phyloP scores from a whole-genome alignment of 306 rosid genomes.

The Chamaecrista fasciculata region DNA sequence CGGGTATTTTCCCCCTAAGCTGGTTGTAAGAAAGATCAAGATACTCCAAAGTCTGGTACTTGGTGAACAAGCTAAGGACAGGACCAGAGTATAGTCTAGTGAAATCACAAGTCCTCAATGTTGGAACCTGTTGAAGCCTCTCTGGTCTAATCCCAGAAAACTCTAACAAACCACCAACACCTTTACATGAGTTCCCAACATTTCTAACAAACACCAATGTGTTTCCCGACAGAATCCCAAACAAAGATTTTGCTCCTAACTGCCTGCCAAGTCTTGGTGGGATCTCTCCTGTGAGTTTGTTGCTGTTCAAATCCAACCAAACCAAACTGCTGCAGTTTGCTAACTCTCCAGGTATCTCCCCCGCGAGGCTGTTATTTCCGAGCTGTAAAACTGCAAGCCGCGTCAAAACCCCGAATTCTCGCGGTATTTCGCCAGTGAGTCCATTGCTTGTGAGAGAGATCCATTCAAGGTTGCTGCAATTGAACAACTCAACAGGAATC shows the following conservation, averaged over 20 bases:
- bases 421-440: constrained; percentile 70
- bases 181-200: constrained; percentile 85
- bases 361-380: constrained; percentile 83
- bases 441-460: constrained; percentile 84
- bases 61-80: constrained; percentile 79
- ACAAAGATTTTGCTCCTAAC: constrained; percentile 73
- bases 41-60: constrained; percentile 90
- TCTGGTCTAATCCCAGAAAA: constrained; percentile 89
- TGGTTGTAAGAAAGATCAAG: constrained; percentile 92
- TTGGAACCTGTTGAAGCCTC: constrained; percentile 74
- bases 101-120: constrained; percentile 85
- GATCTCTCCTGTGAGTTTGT: constrained; percentile 91
- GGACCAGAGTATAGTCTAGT: constrained; percentile 88
- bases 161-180: constrained; percentile 93
- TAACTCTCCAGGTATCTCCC: constrained; percentile 81
- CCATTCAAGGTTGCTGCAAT: constrained; percentile 91
- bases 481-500: constrained; percentile 73
- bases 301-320: constrained; percentile 98
- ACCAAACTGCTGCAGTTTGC: constrained; percentile 87
- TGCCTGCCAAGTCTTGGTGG: constrained; percentile 94
- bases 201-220: constrained; percentile 89
- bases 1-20: constrained; percentile 85
- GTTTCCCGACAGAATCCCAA: constrained; percentile 85
- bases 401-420: constrained; percentile 70
- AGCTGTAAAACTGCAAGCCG: constrained; percentile 91